Base-by-base conservation (phyloP, 192 early-diverging fungal genomes). In the Linnemannia schmuckeri region DNA sequence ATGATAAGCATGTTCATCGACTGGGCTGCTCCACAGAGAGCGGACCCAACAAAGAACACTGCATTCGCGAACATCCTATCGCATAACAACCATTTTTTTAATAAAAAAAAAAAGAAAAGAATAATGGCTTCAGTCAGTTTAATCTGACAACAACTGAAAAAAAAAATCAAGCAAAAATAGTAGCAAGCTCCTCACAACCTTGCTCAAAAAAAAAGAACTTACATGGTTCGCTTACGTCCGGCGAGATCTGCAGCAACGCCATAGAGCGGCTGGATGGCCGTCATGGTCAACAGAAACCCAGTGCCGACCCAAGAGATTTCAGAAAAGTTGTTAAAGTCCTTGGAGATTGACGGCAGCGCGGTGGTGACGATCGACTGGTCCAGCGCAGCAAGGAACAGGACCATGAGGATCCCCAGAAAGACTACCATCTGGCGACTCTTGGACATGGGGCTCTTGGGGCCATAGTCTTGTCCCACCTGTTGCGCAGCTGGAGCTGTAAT, bases 231-330 rank as follows among this genome's bases (percentile, higher is more conserved):
- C 52, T 86, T 86, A 0, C 84, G 73, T 1, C 84, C 84, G 35
- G 61, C 66, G 1, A 86, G 44, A 47, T 86, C 84, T 0, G 78
- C 78, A 6, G 84, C 84, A 52, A 77, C 63, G 35, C 84, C 84
- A 44, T 86, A 86, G 3, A 86, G 57, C 6, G 84, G 84, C 71
- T 86, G 84, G 9, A 80, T 71, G 17, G 79, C 74, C 35, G 84
- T 86, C 20, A 79, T 86, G 24, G 91, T 92, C 72, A 95, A 85
- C 55, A 95, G 78, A 46, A 94, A 96, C n/a, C 91, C 90, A 27
- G 91, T 93, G n/a, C 94, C 96, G 69, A 97, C 92, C 97, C 97
- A 97, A 2, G 95, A 90, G 27, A 94, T 91, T 52, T 93, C 90
- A 15, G 88, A 83, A 46, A 92, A 88, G 5, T 93, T 89, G 24